Base-by-base conservation (phyloP, 176 grass and related monocot species). In the Lolium perenne region DNA sequence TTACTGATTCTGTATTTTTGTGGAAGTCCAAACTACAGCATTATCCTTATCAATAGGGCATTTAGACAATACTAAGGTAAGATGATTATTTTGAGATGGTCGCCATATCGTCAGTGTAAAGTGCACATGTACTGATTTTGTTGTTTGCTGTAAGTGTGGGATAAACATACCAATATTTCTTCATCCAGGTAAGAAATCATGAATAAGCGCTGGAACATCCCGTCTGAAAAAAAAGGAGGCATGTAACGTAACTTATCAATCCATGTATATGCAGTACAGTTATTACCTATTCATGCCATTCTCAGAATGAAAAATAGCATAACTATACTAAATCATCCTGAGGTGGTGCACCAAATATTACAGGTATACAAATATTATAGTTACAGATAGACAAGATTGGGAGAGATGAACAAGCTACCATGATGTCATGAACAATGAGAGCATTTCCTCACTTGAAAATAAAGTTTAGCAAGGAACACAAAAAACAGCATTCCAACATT, bases 101-200 rank as follows among this genome's bases (percentile, higher is more conserved):
- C 10, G 29, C 23, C 1, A 75, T 54, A 54, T 45, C 12, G 32
- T 17, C 48, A 57, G 7, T 78, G 46, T 83, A 54, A 25, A 65
- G 54, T 48, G 18, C 14, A 26, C 58, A 74, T 6, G 29, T n/a
- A 50, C 8, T n/a, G n/a, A n/a, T n/a, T n/a, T n/a, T n/a, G n/a
- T n/a, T n/a, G n/a, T n/a, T 74, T n/a, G 7, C 49, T 50, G 3
- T 18, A 82, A 86, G 4, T 53, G 77, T 40, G 59, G 14, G 70
- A 94, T 73, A 77, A 85, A 86, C 53, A 9, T 96, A 99, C 97
- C 97, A 96, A 29, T 91, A 99, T 99, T 85, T 96, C 97, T 87
- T 99, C 97, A 85, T 99, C 97, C 71, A 99, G 92, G 76, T 99
- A 99, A 80, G 97, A 99, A 80, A 99, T 94, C 90, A 96, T 94